Evolutionary conservation across 2,329 filamentous ascomycete genomes (phyloP).

Genomic region (Apiospora arundinis): DNA sequence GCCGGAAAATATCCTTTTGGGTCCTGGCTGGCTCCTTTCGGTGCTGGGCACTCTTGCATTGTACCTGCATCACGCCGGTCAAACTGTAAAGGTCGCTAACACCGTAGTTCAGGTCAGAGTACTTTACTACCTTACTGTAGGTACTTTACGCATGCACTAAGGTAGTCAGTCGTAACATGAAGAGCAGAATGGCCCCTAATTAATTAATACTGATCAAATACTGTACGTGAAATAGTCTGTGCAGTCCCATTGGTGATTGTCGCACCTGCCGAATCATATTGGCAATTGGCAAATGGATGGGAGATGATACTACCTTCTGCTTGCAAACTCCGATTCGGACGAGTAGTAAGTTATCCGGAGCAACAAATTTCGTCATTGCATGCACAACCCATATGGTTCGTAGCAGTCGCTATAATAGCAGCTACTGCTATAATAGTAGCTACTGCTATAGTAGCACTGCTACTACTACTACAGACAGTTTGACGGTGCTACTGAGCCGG

Average conservation of each 20-base stretch:
- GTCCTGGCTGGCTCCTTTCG: background rate
- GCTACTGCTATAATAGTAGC: too few species aligned
- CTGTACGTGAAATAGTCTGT: too few species aligned
- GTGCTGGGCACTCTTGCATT: background rate
- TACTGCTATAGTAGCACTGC: background rate
- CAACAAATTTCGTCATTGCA: constrained; percentile 1
- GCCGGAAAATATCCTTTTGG: background rate
- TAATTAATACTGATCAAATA: too few species aligned
- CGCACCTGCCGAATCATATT: too few species aligned
- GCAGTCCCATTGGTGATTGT: too few species aligned
- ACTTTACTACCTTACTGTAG: background rate
- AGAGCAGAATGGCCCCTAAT: background rate
- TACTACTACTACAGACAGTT: background rate
- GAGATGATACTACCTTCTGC: background rate
- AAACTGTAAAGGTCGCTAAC: background rate
- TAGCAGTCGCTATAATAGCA: background rate
- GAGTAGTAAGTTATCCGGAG: background rate
- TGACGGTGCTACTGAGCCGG: background rate
- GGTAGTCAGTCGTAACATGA: too few species aligned
- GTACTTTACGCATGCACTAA: too few species aligned
- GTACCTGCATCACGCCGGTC: background rate
- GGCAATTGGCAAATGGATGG: too few species aligned
- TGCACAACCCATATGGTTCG: background rate
- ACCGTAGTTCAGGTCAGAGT: background rate
- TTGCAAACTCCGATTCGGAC: background rate